phyloP scores from a whole-genome alignment of 1,139 yeast genomes.

The Yamadazyma pseudoaaseri region DNA sequence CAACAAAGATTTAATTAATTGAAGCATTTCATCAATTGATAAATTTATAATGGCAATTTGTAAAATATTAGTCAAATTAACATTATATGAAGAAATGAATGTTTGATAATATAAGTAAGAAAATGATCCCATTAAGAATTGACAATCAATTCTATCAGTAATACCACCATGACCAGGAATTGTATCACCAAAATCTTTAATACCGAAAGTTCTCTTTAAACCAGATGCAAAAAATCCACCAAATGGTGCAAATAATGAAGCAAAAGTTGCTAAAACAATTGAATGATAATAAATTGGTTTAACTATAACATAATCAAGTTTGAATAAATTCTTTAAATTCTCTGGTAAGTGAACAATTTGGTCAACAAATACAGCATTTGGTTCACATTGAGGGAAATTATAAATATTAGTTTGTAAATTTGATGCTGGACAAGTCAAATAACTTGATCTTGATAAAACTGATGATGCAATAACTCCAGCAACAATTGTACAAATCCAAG shows the following conservation, averaged over 20 bases:
- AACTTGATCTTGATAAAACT: constrained; percentile 62
- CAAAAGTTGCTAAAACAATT: constrained; percentile 84
- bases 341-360: constrained; percentile 77
- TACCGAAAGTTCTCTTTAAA: constrained; percentile 93
- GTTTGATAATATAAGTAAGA: constrained; percentile 90
- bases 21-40: constrained; percentile 62
- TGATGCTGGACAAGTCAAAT: constrained; percentile 84
- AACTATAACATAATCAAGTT: constrained; percentile 42
- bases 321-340: constrained; percentile 48
- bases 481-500: constrained; percentile 89
- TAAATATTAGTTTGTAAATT: constrained; percentile 56
- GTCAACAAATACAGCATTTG: constrained; percentile 83
- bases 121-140: constrained; percentile 95
- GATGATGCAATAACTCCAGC: constrained; percentile 69
- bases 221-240: constrained; percentile 99
- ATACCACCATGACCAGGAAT: constrained; percentile 92
- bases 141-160: constrained; percentile 97
- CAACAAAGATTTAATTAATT: constrained; percentile 60
- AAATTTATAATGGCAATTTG: constrained; percentile 77
- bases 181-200: constrained; percentile 43
- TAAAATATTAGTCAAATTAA: constrained; percentile 69
- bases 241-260: constrained; percentile 96
- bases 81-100: constrained; percentile 72
- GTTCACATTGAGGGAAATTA: constrained; percentile 61
- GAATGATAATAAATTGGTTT: constrained; percentile 93